Conservation (phyloP, 495 filamentous ascomycete species). For the Aspergillus olivimuriae region DNA sequence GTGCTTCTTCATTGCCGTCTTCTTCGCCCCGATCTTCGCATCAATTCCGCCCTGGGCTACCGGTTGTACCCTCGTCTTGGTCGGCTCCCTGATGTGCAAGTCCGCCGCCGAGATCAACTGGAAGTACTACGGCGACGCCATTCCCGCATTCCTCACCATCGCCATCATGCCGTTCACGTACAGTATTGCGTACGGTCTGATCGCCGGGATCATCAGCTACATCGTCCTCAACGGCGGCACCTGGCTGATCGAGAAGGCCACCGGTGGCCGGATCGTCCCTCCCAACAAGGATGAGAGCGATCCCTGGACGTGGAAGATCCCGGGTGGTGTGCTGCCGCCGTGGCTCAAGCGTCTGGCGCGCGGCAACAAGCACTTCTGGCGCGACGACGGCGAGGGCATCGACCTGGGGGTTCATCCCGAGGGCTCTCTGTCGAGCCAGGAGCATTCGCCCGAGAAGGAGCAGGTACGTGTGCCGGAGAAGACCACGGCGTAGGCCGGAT, state of each 20-base stretch:
- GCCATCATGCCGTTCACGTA: constrained; percentile 83
- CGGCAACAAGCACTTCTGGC: constrained; percentile 70
- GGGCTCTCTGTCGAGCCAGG: constrained; percentile 8
- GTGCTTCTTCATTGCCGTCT: constrained; percentile 79
- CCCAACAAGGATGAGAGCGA: constrained; percentile 67
- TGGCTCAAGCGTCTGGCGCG: constrained; percentile 55
- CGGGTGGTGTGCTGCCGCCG: constrained; percentile 61
- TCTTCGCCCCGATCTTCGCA: constrained; percentile 82
- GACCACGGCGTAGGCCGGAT: neutral
- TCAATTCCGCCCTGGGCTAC: constrained; percentile 82
- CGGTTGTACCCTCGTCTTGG: constrained; percentile 72
- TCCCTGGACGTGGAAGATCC: constrained; percentile 61
- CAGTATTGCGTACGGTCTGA: constrained; percentile 72
- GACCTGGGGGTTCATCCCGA: constrained; percentile 7
- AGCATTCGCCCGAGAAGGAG: constrained; percentile 10
- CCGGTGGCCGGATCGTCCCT: constrained; percentile 63
- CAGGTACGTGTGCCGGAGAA: neutral
- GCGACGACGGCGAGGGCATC: constrained; percentile 27
- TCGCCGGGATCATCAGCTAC: constrained; percentile 72
- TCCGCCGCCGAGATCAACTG: constrained; percentile 76
- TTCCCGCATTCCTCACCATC: constrained; percentile 76
- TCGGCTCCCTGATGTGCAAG: constrained; percentile 74
- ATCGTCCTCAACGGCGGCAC: constrained; percentile 58
- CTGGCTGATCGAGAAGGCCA: constrained; percentile 57
- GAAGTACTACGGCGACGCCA: constrained; percentile 68